phyloP scores from a whole-genome alignment of 352 stramenopile genomes.

The Globisporangium spinosum region DNA sequence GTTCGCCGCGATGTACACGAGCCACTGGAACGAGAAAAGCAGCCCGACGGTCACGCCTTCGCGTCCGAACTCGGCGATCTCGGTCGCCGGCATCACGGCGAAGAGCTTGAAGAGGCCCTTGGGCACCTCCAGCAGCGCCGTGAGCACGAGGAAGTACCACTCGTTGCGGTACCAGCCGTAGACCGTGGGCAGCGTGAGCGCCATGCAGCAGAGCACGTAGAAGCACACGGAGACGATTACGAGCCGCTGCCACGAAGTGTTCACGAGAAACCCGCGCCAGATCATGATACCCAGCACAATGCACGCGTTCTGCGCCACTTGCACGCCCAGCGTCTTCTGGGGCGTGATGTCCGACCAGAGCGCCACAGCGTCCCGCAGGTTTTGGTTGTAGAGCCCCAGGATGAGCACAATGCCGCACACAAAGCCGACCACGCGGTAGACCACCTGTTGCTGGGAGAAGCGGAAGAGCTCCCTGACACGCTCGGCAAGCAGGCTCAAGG shows the following conservation, averaged over 20 bases:
- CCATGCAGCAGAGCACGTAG: conserved; percentile 26
- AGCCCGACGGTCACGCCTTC: conserved; percentile 54
- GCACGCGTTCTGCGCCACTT: conserved; percentile 28
- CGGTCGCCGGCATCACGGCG: conserved; percentile 36
- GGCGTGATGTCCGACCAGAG: conserved; percentile 35
- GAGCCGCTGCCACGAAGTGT: conserved; percentile 36
- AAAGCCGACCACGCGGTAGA: conserved; percentile 50
- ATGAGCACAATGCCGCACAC: conserved; percentile 37
- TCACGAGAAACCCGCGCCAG: conserved; percentile 39
- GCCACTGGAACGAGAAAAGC: conserved; percentile 41
- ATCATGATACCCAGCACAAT: conserved; percentile 34
- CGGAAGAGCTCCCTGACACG: conserved; percentile 42
- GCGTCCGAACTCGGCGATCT: conserved; percentile 47
- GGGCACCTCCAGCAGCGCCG: conserved; percentile 30
- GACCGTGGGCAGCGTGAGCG: conserved; percentile 32
- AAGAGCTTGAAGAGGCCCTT: conserved; percentile 41
- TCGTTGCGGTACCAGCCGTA: conserved; percentile 32
- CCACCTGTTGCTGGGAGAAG: conserved; percentile 51
- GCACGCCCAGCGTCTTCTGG: conserved; percentile 15
- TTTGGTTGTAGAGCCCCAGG: conserved; percentile 36
- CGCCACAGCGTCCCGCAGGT: conserved; percentile 27
- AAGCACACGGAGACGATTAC: conserved; percentile 26
- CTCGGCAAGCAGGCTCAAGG: conserved; percentile 20
- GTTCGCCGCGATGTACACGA: conserved; percentile 29
- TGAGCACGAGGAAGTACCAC: conserved; percentile 41